Evolutionary conservation across 805 yeast genomes (phyloP).

Genomic region (Starmera caribaea): DNA sequence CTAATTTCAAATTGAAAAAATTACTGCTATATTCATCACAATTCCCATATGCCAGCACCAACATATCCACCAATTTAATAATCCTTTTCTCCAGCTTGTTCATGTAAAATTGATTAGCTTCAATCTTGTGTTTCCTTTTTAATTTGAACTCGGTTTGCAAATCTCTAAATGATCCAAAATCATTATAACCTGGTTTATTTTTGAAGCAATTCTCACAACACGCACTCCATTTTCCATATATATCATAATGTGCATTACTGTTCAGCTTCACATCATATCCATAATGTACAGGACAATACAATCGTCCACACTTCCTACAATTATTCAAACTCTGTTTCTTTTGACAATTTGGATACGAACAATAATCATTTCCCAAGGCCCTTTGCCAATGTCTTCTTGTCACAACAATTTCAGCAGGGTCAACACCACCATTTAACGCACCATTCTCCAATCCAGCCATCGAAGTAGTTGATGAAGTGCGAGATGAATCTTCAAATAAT

Average conservation of each 20-base stretch:
- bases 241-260: conserved; percentile 35
- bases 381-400: conserved; percentile 51
- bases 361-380: conserved; percentile 32
- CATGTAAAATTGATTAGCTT: conserved; percentile 41
- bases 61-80: conserved; percentile 29
- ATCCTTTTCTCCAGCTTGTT: conserved; percentile 55
- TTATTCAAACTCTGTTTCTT: conserved; percentile 33
- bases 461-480: conserved; percentile 7
- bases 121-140: conserved; percentile 33
- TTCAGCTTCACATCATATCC: conserved; percentile 39
- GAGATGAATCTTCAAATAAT: conserved; percentile 29
- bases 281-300: conserved; percentile 58
- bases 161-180: conserved; percentile 37
- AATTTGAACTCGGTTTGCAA: conserved; percentile 31
- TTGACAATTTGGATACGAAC: conserved; percentile 32
- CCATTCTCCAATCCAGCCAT: background rate
- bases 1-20: conserved; percentile 15
- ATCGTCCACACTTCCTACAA: conserved; percentile 68
- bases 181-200: conserved; percentile 42
- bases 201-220: conserved; percentile 60
- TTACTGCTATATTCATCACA: conserved; percentile 12
- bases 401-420: conserved; percentile 21
- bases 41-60: conserved; percentile 19
- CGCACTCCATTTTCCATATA: conserved; percentile 55
- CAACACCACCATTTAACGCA: background rate